Conservation (phyloP, 768 basidiomycete species). For the Daedaleopsis sinensis region DNA sequence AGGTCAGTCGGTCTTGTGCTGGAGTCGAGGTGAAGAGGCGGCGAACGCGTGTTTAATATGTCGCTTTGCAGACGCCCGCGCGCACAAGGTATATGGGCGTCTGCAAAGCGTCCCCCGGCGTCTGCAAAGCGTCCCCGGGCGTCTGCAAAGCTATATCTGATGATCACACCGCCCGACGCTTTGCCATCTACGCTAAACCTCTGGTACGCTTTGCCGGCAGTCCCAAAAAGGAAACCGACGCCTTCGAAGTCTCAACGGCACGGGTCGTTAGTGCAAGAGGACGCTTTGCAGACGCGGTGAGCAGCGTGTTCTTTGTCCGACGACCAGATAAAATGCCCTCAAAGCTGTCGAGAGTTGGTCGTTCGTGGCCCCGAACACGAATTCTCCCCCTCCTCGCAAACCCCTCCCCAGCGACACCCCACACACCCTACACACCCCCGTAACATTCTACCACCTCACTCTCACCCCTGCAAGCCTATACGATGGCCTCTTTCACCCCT, state of each 20-base stretch:
- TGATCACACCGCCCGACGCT: too few species aligned
- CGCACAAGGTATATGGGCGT: not conserved
- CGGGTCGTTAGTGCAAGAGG: not conserved
- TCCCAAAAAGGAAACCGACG: not conserved
- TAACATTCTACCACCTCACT: not conserved
- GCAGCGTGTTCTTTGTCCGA: not conserved
- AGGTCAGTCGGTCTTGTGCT: not conserved
- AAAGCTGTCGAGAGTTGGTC: not conserved
- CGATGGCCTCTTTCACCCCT: not conserved
- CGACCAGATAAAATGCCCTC: not conserved
- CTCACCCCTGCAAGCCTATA: not conserved
- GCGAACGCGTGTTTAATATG: not conserved
- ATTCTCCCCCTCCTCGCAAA: not conserved
- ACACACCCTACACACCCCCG: not conserved
- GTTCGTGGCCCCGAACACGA: not conserved
- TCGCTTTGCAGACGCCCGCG: not conserved
- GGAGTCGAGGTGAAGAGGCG: not conserved
- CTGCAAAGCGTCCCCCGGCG: conserved; percentile 1
- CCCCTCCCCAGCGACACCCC: not conserved
- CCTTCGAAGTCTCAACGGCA: not conserved
- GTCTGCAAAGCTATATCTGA: not conserved
- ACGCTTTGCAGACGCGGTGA: not conserved
- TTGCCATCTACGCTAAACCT: not conserved
- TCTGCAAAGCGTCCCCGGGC: too few species aligned
- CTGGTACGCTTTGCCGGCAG: not conserved